Percentiles rank a stretch among this genome's conserved stretches.
Conservation (phyloP, 2,329 filamentous ascomycete genomes). For the Tolypocladium cylindrosporum region DNA sequence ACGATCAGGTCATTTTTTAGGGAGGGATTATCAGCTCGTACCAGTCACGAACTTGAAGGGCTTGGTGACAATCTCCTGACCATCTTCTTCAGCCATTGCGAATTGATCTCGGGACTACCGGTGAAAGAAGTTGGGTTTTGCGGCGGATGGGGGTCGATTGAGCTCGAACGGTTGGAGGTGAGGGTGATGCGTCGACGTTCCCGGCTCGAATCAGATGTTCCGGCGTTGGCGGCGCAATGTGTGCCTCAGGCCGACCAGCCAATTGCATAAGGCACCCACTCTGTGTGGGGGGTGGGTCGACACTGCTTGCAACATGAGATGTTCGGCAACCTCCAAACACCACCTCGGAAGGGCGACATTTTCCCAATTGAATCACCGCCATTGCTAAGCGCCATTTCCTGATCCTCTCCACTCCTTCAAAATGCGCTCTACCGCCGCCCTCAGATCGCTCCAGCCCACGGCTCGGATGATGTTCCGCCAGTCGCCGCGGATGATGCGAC, state of each 20-base stretch:
- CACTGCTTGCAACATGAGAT: constrained; percentile 23
- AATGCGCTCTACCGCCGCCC: constrained; percentile 56
- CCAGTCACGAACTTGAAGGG: constrained; percentile 99
- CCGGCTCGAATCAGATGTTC: constrained; percentile 31
- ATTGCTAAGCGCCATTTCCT: constrained; percentile 12
- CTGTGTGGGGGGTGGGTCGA: constrained; percentile 19
- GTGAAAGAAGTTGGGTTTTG: constrained; percentile 8
- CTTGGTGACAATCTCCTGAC: constrained; percentile 75
- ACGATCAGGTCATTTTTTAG: constrained; percentile 24
- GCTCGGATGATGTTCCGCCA: constrained; percentile 56
- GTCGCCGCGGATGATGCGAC: constrained; percentile 55
- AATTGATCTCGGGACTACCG: constrained; percentile 16
- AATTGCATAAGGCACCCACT: constrained; percentile 24
- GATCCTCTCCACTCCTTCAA: constrained; percentile 26
- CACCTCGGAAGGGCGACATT: constrained; percentile 16
- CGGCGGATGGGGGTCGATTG: constrained; percentile 15
- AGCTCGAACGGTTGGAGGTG: constrained; percentile 1
- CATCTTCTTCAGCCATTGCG: constrained; percentile 85
- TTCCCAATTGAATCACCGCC: constrained; percentile 21
- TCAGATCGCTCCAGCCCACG: constrained; percentile 59
- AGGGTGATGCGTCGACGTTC: constrained; percentile 22
- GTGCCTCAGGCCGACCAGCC: constrained; percentile 29
- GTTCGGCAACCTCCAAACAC: constrained; percentile 21
- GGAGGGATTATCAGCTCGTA: constrained; percentile 44
- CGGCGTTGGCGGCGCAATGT: constrained; percentile 19